A percentile compares a stretch with the other conserved stretches of the same genome.
These are phyloP conservation scores for Phyllosticta paracitricarpa DNA, from an alignment of 2,329 filamentous ascomycete genomes.

Conservation along the genomic window DNA sequence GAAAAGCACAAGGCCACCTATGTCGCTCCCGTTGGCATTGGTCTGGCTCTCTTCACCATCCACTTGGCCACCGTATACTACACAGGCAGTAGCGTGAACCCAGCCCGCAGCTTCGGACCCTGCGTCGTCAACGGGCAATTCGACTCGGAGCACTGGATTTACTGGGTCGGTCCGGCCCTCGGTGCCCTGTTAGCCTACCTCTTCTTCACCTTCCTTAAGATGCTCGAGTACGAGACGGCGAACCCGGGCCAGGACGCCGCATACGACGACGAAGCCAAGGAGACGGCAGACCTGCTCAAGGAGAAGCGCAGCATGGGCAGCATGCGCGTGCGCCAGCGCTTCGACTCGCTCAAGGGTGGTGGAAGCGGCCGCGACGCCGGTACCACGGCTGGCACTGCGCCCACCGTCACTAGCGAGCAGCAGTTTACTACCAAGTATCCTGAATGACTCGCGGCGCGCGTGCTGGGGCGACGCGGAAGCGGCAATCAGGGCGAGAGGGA, in stretches of 20 bases:
- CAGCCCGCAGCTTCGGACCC: conserved; percentile 32
- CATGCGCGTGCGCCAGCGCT: background rate
- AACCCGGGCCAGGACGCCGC: conserved; percentile 40
- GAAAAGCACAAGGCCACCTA: conserved; percentile 67
- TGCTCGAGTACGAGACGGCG: conserved; percentile 41
- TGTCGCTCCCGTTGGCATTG: conserved; percentile 62
- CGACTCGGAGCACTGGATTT: conserved; percentile 33
- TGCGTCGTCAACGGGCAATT: conserved; percentile 29
- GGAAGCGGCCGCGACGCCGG: background rate
- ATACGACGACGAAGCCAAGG: conserved; percentile 25
- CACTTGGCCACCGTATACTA: conserved; percentile 41
- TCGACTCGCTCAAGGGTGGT: background rate
- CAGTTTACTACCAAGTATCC: background rate
- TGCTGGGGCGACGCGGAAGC: background rate
- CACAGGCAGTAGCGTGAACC: conserved; percentile 35
- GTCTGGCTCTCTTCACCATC: conserved; percentile 57
- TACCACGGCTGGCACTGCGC: background rate
- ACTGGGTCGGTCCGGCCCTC: conserved; percentile 38
- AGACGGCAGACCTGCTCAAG: conserved; percentile 3
- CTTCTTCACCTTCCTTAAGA: conserved; percentile 41
- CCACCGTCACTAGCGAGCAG: background rate
- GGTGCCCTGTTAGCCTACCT: conserved; percentile 36
- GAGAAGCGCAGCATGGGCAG: conserved; percentile 5
- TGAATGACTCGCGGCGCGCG: background rate
- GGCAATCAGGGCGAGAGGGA: background rate